phyloP scores from a whole-genome alignment of 164 flowering plant species.

The Vitis labrusca region DNA sequence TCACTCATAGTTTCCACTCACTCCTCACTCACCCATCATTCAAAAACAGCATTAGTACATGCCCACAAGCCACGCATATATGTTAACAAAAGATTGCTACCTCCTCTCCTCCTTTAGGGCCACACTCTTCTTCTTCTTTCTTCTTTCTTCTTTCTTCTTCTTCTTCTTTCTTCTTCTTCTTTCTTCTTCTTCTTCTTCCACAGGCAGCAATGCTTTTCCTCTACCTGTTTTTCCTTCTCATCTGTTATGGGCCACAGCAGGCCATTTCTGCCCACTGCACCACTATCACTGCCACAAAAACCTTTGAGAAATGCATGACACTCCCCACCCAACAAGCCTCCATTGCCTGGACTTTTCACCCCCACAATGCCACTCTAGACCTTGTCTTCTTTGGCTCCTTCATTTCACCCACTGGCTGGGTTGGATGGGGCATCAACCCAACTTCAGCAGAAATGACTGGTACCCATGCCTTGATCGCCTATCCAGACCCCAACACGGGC shows the following conservation, averaged over 20 bases:
- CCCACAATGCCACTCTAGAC: conserved; percentile 73
- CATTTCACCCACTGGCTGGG: conserved; percentile 98
- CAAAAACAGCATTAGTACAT: background rate
- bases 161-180: conserved; percentile 23
- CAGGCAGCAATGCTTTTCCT: background rate
- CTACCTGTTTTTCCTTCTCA: conserved; percentile 7
- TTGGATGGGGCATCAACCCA: conserved; percentile 91
- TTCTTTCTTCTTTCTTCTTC: conserved; percentile 15
- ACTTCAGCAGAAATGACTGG: conserved; percentile 77
- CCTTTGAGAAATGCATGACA: conserved; percentile 67
- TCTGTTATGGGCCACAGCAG: conserved; percentile 1
- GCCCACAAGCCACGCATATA: conserved; percentile 4
- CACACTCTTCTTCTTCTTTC: background rate
- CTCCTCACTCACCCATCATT: background rate
- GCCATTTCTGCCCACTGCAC: conserved; percentile 57
- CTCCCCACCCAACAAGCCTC: conserved; percentile 90
- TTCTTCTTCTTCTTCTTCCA: conserved; percentile 7
- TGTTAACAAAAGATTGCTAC: conserved; percentile 1
- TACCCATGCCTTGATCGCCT: conserved; percentile 72
- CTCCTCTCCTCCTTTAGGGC: background rate
- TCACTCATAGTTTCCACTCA: background rate
- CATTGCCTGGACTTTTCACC: conserved; percentile 82
- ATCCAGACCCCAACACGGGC: conserved; percentile 85
- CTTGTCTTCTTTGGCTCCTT: conserved; percentile 77
- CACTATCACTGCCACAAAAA: conserved; percentile 39